Conservation (phyloP, 306 rosid genomes). For the Clitoria ternatea region DNA sequence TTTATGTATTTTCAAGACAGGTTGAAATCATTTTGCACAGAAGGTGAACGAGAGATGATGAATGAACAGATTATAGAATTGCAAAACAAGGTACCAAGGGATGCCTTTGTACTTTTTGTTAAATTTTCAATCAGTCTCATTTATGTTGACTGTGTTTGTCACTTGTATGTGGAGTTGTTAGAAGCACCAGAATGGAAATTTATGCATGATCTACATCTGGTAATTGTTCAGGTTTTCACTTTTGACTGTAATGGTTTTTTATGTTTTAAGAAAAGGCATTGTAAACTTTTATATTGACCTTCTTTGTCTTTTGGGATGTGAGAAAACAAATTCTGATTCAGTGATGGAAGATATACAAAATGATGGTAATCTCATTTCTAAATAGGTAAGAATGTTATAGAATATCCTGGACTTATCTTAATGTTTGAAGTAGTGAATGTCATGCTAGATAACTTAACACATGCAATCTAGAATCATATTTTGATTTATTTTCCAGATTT, state of each 20-base stretch:
- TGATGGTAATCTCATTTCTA: constrained; percentile 44
- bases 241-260: neutral
- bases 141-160: too few species aligned
- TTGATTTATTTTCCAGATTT: constrained; percentile 11
- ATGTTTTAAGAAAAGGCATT: neutral
- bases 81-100: constrained; percentile 61
- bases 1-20: too few species aligned
- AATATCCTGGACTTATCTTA: neutral
- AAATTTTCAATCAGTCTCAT: neutral
- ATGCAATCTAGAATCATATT: neutral
- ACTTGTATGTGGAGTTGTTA: too few species aligned
- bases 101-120: neutral
- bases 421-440: neutral
- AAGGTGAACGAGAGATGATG: constrained; percentile 74
- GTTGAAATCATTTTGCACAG: too few species aligned
- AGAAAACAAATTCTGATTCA: constrained; percentile 46
- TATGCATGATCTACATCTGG: constrained; percentile 40
- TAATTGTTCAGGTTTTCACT: constrained; percentile 26
- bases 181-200: too few species aligned
- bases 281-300: constrained; percentile 22
- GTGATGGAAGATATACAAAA: constrained; percentile 32
- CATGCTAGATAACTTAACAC: neutral
- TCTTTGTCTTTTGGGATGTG: constrained; percentile 3
- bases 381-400: constrained; percentile 45
- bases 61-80: constrained; percentile 64